Percentiles rank a stretch among this genome's conserved stretches.
These are phyloP conservation scores for Neocatenulostroma microsporum DNA, from an alignment of 2,329 filamentous ascomycete species.

Conservation along the genomic window DNA sequence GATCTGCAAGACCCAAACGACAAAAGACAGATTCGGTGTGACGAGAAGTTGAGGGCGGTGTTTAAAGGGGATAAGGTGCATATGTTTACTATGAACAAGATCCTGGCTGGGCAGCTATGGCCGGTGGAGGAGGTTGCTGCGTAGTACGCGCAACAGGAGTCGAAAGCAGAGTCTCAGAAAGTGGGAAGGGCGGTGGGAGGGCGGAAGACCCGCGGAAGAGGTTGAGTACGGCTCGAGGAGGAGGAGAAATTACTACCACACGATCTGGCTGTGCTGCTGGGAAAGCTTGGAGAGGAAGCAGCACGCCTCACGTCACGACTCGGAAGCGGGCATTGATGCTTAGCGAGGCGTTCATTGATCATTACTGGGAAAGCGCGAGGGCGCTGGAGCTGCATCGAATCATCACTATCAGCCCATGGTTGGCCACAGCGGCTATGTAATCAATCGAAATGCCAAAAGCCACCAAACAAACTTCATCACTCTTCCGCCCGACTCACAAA, in stretches of 20 bases:
- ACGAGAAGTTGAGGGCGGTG: conserved; percentile 81
- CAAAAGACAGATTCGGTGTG: conserved; percentile 86
- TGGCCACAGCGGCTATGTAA: neutral
- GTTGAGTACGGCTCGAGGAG: neutral
- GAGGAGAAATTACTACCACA: neutral
- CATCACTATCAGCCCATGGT: too few relatives aligned
- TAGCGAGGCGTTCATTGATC: conserved; percentile 3
- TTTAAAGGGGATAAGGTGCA: conserved; percentile 88
- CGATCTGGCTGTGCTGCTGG: neutral
- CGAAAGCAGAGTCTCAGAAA: too few relatives aligned
- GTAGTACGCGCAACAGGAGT: too few relatives aligned
- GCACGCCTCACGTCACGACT: too few relatives aligned
- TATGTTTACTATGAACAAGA: conserved; percentile 99
- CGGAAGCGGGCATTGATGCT: too few relatives aligned
- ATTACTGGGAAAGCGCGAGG: neutral
- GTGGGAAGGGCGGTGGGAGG: too few relatives aligned
- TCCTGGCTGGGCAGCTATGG: conserved; percentile 83
- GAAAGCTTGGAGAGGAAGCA: neutral
- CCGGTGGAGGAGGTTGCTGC: conserved; percentile 57
- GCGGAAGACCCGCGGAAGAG: too few relatives aligned
- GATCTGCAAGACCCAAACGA: conserved; percentile 85
- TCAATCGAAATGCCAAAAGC: too few relatives aligned
- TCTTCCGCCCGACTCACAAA: too few relatives aligned
- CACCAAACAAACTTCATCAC: too few relatives aligned
- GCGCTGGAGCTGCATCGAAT: neutral